These are phyloP conservation scores for Lycium barbarum DNA, from an alignment of 257 asterid species.

Conservation along the genomic window DNA sequence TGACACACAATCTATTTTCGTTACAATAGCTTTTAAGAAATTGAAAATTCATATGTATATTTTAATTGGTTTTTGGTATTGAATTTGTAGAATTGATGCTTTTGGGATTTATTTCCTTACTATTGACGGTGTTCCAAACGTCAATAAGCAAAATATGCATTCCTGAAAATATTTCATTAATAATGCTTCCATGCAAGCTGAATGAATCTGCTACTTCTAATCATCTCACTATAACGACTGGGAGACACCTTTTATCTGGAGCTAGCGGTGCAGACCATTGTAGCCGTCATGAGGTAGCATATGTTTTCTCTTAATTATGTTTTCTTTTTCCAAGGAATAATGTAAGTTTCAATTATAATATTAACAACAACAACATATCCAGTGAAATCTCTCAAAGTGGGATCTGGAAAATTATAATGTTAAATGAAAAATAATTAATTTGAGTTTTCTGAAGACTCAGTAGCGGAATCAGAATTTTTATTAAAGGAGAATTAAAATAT, in stretches of 20 bases:
- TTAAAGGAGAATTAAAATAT: too few relatives aligned
- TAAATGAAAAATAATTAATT: too few relatives aligned
- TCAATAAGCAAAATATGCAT: constrained; percentile 62
- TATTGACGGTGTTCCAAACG: constrained; percentile 74
- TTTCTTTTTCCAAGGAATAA: too few relatives aligned
- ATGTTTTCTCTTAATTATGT: background rate
- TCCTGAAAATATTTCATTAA: constrained; percentile 51
- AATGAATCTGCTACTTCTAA: constrained; percentile 8
- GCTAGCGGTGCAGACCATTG: constrained; percentile 40
- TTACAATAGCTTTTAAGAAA: background rate
- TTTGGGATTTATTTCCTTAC: constrained; percentile 84
- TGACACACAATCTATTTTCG: background rate
- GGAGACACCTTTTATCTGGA: constrained; percentile 59
- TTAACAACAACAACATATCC: too few relatives aligned
- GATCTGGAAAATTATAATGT: too few relatives aligned
- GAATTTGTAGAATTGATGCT: constrained; percentile 82
- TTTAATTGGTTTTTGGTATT: background rate
- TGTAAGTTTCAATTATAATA: too few relatives aligned
- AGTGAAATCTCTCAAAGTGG: too few relatives aligned
- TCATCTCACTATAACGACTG: constrained; percentile 4
- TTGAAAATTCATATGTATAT: background rate
- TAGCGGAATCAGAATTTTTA: too few relatives aligned
- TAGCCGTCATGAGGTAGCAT: constrained; percentile 44
- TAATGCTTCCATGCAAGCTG: constrained; percentile 82
- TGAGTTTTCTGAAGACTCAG: too few relatives aligned